Evolutionary conservation across 306 rosid species (phyloP), one percentile per base, ranked within the genome.

Genomic region (Datisca glomerata): DNA sequence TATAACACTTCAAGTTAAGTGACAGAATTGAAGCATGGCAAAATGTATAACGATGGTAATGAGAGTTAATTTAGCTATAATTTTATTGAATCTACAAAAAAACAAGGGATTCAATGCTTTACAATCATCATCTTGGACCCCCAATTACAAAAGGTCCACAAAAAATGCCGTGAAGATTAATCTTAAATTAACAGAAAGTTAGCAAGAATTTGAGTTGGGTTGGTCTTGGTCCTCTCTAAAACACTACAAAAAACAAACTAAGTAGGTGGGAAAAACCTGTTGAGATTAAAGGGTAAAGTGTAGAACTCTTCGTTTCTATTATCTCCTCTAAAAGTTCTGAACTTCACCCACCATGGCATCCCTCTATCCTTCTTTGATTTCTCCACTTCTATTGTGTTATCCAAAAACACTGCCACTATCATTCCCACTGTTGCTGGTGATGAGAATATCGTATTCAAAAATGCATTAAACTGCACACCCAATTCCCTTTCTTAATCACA

Each of bases 291-390:
- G 1, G 98, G 98, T 61, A 89, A 53, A 14, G 81, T 84, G 35
- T 89, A 89, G 67, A 89, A 89, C 54, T 84, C 98, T 73, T 89
- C 98, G 12, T 89, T 89, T 66, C 95, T 74, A 39, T 78, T 89
- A 46, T 89, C 98, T 58, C 98, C 98, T 70, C 79, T 64, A 16
- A 89, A 89, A 1, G 91, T 70, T 68, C 95, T 68, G 66, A 89
- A 89, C 75, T 84, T 89, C 20, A 75, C 79, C 98, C 98, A 89
- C 95, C 98, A 89, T 3, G 98, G 95, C 98, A 89, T 89, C 15
- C 98, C 98, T 24, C 95, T 54, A 41, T 89, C 97, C 49, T 77
- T 89, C 75, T 80, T 83, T 0, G 95, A 78, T 13, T 74, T 83
- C 22, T 89, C 86, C 0, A 89, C 96, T 42, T 87, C 94, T 21